Evolutionary conservation across 768 basidiomycete genomes (phyloP), one percentile per base, ranked within the genome.

Genomic region (Mycena metata): DNA sequence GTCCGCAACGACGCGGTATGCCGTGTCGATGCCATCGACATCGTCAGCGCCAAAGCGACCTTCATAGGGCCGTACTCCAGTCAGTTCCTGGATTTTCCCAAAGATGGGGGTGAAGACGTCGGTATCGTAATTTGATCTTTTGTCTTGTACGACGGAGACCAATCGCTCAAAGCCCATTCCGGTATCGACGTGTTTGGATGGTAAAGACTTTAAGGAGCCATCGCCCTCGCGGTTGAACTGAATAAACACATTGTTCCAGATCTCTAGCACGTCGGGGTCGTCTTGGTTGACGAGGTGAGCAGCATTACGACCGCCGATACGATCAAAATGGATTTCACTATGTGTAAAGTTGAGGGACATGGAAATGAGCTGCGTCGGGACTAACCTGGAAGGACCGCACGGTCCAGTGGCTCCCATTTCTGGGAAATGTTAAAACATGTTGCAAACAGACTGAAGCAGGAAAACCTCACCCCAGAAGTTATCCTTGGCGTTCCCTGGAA

Each of bases 211-310:
- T 17, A 99, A 86, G 21, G 90, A 89, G 45, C 93, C 92, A 64
- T 96, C 93, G 49, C 89, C 88, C 79, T 99, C 97, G 52, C 98
- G 93, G 78, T 99, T 99, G 84, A 93, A 99, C 75, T 98, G 96
- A 76, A 99, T 99, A 78, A 98, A 99, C 64, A 99, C 98, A 78
- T 98, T 98, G 84, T 99, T 99, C 98, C 98, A 99, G 72, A 99
- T 96, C 80, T 97, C 96, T 65, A 99, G 87, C 10, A 99, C 98
- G 70, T 96, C 91, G 2, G 98, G 96, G 76, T 99, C 98, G 78
- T 99, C 98, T 73, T 91, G 86, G 79, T 99, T 99, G 72, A 99
- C 98, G 52, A 98, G 89, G 74, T 91, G 85, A 8, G 96, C 89
- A 58, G 96, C 97, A 76, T 98, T 95, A 56, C 98, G 89, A n/a